These are phyloP conservation scores for Westerdykella sp. DNA, from an alignment of 2,329 filamentous ascomycete species.

Conservation along the genomic window DNA sequence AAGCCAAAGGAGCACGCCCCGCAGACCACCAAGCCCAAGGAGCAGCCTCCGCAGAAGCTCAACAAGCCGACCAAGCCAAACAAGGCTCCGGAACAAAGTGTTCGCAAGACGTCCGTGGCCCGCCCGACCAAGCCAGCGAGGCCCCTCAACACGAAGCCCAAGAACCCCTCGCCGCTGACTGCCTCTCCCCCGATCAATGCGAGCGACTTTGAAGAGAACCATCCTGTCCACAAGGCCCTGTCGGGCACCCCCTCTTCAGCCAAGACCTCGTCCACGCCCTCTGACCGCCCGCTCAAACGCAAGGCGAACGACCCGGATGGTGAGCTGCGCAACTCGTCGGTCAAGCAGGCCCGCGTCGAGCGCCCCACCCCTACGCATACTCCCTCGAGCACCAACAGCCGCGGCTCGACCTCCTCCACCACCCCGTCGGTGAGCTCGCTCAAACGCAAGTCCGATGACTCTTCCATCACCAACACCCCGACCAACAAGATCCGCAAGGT, in stretches of 20 bases:
- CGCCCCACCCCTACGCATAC: constrained; percentile 26
- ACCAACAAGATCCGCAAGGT: constrained; percentile 30
- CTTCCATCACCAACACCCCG: constrained; percentile 27
- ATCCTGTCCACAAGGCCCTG: constrained; percentile 35
- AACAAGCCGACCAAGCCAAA: constrained; percentile 18
- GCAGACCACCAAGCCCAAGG: neutral
- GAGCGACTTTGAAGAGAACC: constrained; percentile 49
- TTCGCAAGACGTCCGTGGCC: constrained; percentile 14
- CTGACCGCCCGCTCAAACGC: constrained; percentile 14
- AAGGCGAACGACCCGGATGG: constrained; percentile 14
- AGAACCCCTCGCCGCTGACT: constrained; percentile 56
- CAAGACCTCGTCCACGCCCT: constrained; percentile 27
- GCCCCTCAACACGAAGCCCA: constrained; percentile 47
- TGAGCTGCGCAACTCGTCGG: constrained; percentile 35
- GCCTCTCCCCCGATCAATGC: constrained; percentile 57
- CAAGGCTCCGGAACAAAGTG: constrained; percentile 17
- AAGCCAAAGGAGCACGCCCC: neutral
- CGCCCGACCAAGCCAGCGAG: constrained; percentile 25
- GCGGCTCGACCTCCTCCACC: constrained; percentile 23
- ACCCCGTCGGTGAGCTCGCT: constrained; percentile 27
- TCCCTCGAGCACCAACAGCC: constrained; percentile 24
- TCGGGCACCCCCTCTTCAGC: constrained; percentile 30
- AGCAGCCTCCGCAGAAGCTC: neutral
- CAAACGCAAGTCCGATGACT: constrained; percentile 44
- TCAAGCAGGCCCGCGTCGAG: constrained; percentile 30